Evolutionary conservation across 176 grass and related monocot genomes (phyloP).

Genomic region (Juncus inflexus): DNA sequence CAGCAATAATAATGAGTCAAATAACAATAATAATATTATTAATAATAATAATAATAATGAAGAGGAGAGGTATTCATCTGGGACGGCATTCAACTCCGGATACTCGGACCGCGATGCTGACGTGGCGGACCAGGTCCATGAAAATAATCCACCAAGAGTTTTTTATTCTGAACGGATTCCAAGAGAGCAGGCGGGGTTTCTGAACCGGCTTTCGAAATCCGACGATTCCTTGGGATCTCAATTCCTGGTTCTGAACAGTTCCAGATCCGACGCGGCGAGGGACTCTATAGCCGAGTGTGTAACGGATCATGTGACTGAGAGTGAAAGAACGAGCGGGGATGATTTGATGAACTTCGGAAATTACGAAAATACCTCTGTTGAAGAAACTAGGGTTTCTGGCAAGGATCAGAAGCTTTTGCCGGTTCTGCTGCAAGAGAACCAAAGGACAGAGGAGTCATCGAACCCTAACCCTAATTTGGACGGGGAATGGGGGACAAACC

Average conservation of each 20-base stretch:
- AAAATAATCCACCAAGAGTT: conserved; percentile 34
- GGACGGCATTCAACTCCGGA: conserved; percentile 61
- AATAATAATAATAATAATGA: conserved; percentile 61
- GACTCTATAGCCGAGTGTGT: conserved; percentile 51
- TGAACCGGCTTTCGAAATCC: conserved; percentile 79
- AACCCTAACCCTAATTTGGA: conserved; percentile 11
- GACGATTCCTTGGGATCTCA: conserved; percentile 76
- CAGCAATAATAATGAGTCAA: conserved; percentile 37
- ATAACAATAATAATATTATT: background rate
- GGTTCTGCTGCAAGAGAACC: conserved; percentile 27
- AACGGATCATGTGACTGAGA: conserved; percentile 43
- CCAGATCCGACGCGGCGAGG: conserved; percentile 40
- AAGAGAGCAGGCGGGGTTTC: conserved; percentile 54
- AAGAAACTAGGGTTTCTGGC: conserved; percentile 23
- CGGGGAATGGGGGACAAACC: conserved; percentile 13
- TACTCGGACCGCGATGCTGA: conserved; percentile 69
- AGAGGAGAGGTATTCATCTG: conserved; percentile 52
- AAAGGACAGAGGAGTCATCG: conserved; percentile 31
- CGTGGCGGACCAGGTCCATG: conserved; percentile 42
- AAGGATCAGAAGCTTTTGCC: conserved; percentile 31
- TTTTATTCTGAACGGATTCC: conserved; percentile 84
- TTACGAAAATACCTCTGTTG: conserved; percentile 34
- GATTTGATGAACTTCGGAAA: conserved; percentile 47
- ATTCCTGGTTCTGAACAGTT: conserved; percentile 57
- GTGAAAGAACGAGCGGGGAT: conserved; percentile 41